Percentiles rank a stretch among this genome's conserved stretches.
Evolutionary conservation across 805 yeast genomes (phyloP).

Genomic region (Ogataea haglerorum): DNA sequence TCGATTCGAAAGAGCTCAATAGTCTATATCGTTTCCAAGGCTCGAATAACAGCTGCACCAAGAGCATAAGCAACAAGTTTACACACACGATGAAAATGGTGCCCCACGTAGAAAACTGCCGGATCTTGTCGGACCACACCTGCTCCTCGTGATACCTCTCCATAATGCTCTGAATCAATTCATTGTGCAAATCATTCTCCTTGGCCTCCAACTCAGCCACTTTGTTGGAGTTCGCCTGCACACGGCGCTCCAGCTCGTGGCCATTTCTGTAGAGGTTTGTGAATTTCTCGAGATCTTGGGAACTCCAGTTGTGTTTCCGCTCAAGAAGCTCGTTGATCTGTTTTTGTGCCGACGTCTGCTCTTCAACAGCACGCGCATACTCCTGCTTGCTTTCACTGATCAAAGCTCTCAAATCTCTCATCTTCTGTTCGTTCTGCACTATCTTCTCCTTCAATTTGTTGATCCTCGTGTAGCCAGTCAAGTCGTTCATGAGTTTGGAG

Average conservation of each 20-base stretch:
- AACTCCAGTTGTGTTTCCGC: constrained; percentile 78
- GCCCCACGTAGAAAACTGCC: constrained; percentile 96
- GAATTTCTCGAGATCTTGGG: constrained; percentile 77
- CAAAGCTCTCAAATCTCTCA: constrained; percentile 44
- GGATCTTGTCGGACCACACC: constrained; percentile 94
- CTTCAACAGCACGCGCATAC: constrained; percentile 59
- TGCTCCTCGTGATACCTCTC: constrained; percentile 95
- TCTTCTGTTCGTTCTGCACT: constrained; percentile 47
- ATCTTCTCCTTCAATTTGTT: constrained; percentile 67
- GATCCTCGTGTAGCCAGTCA: constrained; percentile 85
- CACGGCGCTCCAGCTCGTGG: constrained; percentile 65
- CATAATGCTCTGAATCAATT: constrained; percentile 70
- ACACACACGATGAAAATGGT: constrained; percentile 87
- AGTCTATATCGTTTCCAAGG: constrained; percentile 89
- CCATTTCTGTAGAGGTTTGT: constrained; percentile 79
- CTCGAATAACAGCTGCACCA: constrained; percentile 84
- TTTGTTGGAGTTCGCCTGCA: constrained; percentile 43
- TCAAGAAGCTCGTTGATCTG: constrained; percentile 86
- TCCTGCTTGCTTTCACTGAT: constrained; percentile 47
- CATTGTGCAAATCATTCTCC: constrained; percentile 68
- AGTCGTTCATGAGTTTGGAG: constrained; percentile 73
- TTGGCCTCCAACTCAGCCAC: constrained; percentile 54
- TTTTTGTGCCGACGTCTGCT: constrained; percentile 68
- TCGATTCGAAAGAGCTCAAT: constrained; percentile 79
- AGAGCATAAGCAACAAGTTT: constrained; percentile 70